phyloP scores from a whole-genome alignment of 345 rosid genomes.

The Microcos paniculata region DNA sequence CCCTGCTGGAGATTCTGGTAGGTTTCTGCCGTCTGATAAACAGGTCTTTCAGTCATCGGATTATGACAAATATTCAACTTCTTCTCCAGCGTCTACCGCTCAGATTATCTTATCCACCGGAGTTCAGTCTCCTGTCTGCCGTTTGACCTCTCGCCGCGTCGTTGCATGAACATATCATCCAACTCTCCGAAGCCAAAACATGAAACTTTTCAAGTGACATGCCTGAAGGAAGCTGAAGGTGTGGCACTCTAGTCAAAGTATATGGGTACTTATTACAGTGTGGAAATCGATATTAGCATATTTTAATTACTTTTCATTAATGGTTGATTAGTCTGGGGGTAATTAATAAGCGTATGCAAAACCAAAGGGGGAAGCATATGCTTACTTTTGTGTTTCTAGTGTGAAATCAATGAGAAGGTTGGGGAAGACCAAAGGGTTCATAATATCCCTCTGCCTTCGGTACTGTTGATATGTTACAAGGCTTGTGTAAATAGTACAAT shows the following conservation, averaged over 20 bases:
- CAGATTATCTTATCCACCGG: conserved; percentile 51
- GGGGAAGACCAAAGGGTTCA: conserved; percentile 24
- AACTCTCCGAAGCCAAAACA: background rate
- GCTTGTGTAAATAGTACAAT: background rate
- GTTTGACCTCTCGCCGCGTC: conserved; percentile 48
- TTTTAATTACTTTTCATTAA: background rate
- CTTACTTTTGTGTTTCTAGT: conserved; percentile 11
- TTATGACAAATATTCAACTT: conserved; percentile 27
- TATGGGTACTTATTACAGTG: background rate
- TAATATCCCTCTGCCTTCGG: background rate
- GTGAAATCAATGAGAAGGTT: background rate
- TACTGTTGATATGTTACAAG: background rate
- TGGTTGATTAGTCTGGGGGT: conserved; percentile 7
- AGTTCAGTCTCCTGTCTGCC: conserved; percentile 57
- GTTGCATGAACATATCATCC: conserved; percentile 32
- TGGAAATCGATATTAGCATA: background rate
- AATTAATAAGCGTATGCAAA: conserved; percentile 30
- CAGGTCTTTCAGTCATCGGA: conserved; percentile 48
- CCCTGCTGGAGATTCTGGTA: conserved; percentile 72
- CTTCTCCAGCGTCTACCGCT: conserved; percentile 27
- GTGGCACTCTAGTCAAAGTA: conserved; percentile 15
- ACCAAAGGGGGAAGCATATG: conserved; percentile 37
- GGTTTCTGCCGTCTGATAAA: conserved; percentile 55
- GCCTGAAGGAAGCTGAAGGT: conserved; percentile 38
- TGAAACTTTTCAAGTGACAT: conserved; percentile 1